phyloP scores from a whole-genome alignment of 345 rosid species.

The Iberis pinnata region DNA sequence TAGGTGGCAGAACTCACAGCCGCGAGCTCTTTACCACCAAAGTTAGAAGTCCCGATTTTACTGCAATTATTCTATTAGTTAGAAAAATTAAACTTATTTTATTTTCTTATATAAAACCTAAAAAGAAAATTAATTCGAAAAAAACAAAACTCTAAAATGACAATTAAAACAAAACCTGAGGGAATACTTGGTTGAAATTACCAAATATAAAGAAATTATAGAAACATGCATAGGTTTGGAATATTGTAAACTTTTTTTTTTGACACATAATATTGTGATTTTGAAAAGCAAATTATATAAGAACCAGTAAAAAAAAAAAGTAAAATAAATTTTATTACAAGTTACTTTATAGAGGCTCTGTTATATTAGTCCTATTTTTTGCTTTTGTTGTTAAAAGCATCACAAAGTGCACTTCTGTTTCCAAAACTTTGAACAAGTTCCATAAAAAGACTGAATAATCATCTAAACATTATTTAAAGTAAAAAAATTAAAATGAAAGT shows the following conservation, averaged over 20 bases:
- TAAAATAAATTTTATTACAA: background rate
- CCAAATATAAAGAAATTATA: background rate
- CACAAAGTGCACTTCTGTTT: conserved; percentile 33
- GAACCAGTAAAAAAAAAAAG: background rate
- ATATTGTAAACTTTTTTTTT: background rate
- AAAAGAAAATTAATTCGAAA: too few species aligned
- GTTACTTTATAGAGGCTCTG: conserved; percentile 27
- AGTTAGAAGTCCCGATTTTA: too few species aligned
- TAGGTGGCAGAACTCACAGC: too few species aligned
- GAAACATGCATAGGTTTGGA: conserved; percentile 17
- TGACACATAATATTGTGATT: background rate
- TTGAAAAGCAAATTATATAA: conserved; percentile 11
- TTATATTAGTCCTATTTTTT: conserved; percentile 31
- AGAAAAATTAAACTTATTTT: too few species aligned
- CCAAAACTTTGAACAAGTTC: conserved; percentile 30
- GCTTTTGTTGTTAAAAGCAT: conserved; percentile 31
- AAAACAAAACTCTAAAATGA: too few species aligned
- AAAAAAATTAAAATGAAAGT: conserved; percentile 1
- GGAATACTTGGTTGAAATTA: too few species aligned
- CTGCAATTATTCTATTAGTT: too few species aligned
- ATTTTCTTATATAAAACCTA: too few species aligned
- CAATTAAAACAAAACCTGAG: too few species aligned
- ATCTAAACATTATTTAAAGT: conserved; percentile 22
- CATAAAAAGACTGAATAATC: conserved; percentile 21
- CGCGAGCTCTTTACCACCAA: too few species aligned